Percentiles rank a stretch among this genome's conserved stretches.
Conservation (phyloP, 257 asterid genomes). For the Vinca minor region DNA sequence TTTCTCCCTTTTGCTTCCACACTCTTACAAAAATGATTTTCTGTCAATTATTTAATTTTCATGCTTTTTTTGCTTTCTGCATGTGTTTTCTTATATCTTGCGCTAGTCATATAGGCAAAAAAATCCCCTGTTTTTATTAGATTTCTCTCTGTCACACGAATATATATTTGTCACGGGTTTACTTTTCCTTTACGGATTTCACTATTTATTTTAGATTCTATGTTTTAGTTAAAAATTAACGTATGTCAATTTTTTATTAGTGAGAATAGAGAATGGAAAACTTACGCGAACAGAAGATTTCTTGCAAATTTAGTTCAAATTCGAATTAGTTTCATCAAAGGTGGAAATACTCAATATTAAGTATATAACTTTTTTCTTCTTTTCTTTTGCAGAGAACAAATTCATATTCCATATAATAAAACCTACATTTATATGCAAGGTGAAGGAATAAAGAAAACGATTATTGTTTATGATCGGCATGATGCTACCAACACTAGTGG, state of each 20-base stretch:
- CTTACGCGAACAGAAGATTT: no score
- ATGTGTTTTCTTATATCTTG: not conserved
- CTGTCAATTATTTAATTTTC: no score
- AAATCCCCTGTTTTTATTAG: not conserved
- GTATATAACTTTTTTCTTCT: no score
- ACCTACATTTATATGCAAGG: slow-evolving; percentile 50
- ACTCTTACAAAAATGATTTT: no score
- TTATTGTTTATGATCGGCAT: slow-evolving; percentile 29
- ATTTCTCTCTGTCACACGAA: not conserved
- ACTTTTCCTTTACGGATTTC: no score
- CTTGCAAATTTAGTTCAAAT: no score
- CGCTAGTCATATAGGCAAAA: slow-evolving; percentile 16
- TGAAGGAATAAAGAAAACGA: slow-evolving; percentile 24
- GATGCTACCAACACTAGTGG: slow-evolving; percentile 33
- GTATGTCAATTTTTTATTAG: not conserved
- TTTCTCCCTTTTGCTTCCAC: no score
- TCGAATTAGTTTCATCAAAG: no score
- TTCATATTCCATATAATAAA: slow-evolving; percentile 40
- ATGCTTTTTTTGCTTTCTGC: slow-evolving; percentile 8
- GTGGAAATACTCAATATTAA: not conserved
- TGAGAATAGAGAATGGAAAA: no score
- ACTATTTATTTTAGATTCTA: no score
- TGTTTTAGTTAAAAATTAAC: no score
- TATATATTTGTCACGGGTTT: slow-evolving; percentile 28
- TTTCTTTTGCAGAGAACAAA: slow-evolving; percentile 40